Conservation (phyloP, 2,329 filamentous ascomycete genomes). For the Thermoascus crustaceus region DNA sequence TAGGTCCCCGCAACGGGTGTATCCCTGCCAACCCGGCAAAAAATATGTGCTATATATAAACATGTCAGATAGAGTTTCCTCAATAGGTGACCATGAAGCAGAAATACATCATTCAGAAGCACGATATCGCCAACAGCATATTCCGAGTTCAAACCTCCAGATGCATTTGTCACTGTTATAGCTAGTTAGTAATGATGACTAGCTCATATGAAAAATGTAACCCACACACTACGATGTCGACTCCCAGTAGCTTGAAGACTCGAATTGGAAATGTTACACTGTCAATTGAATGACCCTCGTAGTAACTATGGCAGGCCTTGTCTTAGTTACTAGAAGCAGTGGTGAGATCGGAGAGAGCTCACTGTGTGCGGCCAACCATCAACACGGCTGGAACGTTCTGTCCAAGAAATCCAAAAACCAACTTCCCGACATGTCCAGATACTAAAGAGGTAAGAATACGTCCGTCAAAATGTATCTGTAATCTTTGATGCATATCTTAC, state of each 20-base stretch:
- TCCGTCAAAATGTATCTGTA: not conserved
- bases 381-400: conserved; percentile 50
- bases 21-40: conserved; percentile 53
- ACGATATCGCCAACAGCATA: conserved; percentile 60
- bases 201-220: conserved; percentile 7
- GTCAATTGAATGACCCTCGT: conserved; percentile 58
- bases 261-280: conserved; percentile 56
- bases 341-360: conserved; percentile 24
- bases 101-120: conserved; percentile 53
- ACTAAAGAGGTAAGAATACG: conserved; percentile 27
- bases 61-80: conserved; percentile 9
- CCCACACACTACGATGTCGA: conserved; percentile 51
- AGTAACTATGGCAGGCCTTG: conserved; percentile 43
- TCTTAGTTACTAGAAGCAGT: not conserved
- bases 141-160: conserved; percentile 56
- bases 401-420: conserved; percentile 55
- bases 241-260: conserved; percentile 54
- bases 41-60: conserved; percentile 48
- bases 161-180: conserved; percentile 54
- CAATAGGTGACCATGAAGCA: not conserved
- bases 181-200: conserved; percentile 6
- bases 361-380: conserved; percentile 59
- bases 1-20: conserved; percentile 55
- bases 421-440: conserved; percentile 55
- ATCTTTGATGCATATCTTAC: conserved; percentile 27